Conservation (phyloP, 2,329 filamentous ascomycete species). For the Arthrobotrys sinensis region DNA sequence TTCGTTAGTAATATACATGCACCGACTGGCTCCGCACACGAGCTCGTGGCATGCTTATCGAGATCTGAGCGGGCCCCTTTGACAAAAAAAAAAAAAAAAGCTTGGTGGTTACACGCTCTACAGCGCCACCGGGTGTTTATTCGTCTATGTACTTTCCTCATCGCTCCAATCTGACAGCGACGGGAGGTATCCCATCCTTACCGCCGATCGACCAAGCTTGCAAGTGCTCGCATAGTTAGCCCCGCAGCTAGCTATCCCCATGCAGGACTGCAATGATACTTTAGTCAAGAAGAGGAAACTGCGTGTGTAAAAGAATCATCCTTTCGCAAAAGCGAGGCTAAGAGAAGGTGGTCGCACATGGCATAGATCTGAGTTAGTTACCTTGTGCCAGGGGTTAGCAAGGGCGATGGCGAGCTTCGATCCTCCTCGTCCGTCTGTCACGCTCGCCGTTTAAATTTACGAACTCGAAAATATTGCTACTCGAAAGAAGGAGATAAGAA, state of each 20-base stretch:
- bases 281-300: constrained; percentile 36
- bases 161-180: constrained; percentile 11
- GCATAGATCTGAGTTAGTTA: constrained; percentile 28
- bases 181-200: constrained; percentile 38
- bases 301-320: constrained; percentile 25
- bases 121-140: not conserved
- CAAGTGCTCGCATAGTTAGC: not conserved
- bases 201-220: constrained; percentile 25
- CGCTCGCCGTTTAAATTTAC: constrained; percentile 29
- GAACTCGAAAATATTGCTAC: not conserved
- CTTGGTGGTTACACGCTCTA: constrained; percentile 20
- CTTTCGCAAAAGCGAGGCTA: constrained; percentile 50
- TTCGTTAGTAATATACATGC: not conserved
- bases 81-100: too few species aligned
- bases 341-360: constrained; percentile 58
- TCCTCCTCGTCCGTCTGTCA: constrained; percentile 15
- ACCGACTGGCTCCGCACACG: constrained; percentile 10
- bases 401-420: constrained; percentile 58
- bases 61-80: constrained; percentile 26
- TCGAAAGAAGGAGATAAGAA: constrained; percentile 22
- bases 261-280: not conserved
- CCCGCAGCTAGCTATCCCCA: not conserved
- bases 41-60: constrained; percentile 26
- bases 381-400: constrained; percentile 33
- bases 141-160: not conserved